Percentiles rank a stretch among this genome's conserved stretches.
phyloP scores from a whole-genome alignment of 139 green algal species.

The Raphidocelis subcapitata region DNA sequence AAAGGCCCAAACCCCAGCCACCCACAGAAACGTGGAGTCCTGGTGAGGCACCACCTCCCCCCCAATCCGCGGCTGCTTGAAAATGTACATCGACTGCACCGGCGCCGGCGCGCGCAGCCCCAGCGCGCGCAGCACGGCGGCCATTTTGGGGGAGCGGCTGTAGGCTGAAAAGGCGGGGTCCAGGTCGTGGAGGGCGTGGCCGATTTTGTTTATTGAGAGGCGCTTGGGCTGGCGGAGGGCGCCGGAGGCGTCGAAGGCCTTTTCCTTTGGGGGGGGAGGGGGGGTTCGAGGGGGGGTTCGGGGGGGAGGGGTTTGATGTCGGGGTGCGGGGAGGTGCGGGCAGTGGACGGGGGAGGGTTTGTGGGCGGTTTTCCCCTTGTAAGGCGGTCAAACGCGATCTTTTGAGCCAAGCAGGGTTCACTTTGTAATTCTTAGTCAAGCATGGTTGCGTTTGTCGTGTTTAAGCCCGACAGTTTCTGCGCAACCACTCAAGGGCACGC shows the following conservation, averaged over 20 bases:
- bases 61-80: constrained; percentile 90
- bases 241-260: constrained; percentile 71
- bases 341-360: background rate
- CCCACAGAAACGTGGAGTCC: constrained; percentile 92
- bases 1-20: too few relatives aligned
- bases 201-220: constrained; percentile 91
- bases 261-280: constrained; percentile 86
- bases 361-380: too few relatives aligned
- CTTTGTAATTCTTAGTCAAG: too few relatives aligned
- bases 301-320: background rate
- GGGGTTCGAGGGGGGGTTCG: constrained; percentile 37
- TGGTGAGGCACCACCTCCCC: constrained; percentile 82
- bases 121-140: constrained; percentile 61
- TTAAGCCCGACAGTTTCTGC: too few relatives aligned
- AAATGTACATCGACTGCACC: constrained; percentile 97
- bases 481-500: background rate
- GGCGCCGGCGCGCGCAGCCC: constrained; percentile 78
- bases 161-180: constrained; percentile 73
- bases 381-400: too few relatives aligned
- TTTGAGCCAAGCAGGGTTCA: too few relatives aligned
- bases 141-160: constrained; percentile 66
- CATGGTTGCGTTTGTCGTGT: too few relatives aligned
- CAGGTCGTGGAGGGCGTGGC: constrained; percentile 92
- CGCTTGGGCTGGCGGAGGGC: constrained; percentile 56
- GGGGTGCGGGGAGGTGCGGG: constrained; percentile 46